Conservation (phyloP, 73 alveolate species). For the Tetrahymena elliotti region DNA sequence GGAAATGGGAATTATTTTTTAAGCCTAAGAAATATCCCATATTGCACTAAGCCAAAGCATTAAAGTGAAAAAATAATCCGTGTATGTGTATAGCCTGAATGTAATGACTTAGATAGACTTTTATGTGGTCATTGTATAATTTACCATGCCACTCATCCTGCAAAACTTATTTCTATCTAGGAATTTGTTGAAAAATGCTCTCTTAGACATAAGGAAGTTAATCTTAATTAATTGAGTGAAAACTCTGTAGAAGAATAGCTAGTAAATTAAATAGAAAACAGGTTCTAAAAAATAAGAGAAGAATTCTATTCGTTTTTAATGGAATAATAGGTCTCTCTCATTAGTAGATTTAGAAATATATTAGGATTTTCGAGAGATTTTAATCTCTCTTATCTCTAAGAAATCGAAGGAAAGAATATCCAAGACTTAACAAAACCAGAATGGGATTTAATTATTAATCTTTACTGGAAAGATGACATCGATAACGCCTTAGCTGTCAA, state of each 20-base stretch:
- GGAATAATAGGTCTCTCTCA: not conserved
- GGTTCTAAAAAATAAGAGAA: not conserved
- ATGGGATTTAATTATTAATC: not conserved
- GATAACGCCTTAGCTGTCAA: not conserved
- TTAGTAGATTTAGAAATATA: not conserved
- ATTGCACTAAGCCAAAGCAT: not conserved
- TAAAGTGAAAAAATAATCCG: not conserved
- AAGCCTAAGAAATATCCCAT: not conserved
- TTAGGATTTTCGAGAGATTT: not conserved
- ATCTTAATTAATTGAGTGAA: not conserved
- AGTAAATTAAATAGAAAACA: not conserved
- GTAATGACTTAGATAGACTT: not conserved
- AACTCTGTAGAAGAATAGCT: not conserved
- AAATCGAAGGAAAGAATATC: not conserved
- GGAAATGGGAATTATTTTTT: not conserved
- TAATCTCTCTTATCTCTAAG: not conserved
- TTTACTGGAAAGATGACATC: not conserved
- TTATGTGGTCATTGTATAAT: not conserved
- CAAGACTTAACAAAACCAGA: not conserved
- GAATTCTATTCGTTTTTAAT: not conserved
- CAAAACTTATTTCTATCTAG: not conserved
- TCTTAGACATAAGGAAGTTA: not conserved
- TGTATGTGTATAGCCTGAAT: not conserved
- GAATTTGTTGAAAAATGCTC: not conserved
- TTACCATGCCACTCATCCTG: not conserved